Conservation (phyloP, 2,329 filamentous ascomycete species). For the Fusarium globosum region DNA sequence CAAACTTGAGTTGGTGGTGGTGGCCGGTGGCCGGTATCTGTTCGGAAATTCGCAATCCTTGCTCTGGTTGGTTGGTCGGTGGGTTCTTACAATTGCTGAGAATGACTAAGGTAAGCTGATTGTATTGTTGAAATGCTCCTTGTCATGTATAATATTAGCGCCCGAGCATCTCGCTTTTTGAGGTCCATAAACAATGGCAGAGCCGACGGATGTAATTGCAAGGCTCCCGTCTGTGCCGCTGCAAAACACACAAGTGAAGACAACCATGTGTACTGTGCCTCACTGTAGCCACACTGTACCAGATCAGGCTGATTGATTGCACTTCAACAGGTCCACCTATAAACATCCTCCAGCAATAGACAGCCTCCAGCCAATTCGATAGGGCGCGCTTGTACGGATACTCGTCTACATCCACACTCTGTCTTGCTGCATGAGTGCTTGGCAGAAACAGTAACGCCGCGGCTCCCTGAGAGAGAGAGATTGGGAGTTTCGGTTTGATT, state of each 20-base stretch:
- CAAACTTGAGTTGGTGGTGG: not conserved
- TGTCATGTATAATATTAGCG: not conserved
- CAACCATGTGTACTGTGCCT: not conserved
- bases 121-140: not conserved
- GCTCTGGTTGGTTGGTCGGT: not conserved
- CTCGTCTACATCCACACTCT: constrained; percentile 22
- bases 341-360: constrained; percentile 27
- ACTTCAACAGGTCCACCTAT: constrained; percentile 21
- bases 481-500: constrained; percentile 29
- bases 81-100: not conserved
- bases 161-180: constrained; percentile 3
- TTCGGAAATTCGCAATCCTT: constrained; percentile 32
- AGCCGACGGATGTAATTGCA: constrained; percentile 20
- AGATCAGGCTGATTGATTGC: constrained; percentile 24
- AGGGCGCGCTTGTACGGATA: constrained; percentile 23
- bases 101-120: constrained; percentile 15
- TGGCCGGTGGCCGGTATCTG: constrained; percentile 21
- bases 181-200: constrained; percentile 23
- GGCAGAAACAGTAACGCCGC: constrained; percentile 27
- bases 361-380: constrained; percentile 8
- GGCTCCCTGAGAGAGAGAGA: constrained; percentile 7
- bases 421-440: constrained; percentile 23
- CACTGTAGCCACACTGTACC: not conserved
- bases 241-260: not conserved
- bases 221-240: constrained; percentile 30